phyloP scores from a whole-genome alignment of 805 yeast species.

The Ogataea pini region DNA sequence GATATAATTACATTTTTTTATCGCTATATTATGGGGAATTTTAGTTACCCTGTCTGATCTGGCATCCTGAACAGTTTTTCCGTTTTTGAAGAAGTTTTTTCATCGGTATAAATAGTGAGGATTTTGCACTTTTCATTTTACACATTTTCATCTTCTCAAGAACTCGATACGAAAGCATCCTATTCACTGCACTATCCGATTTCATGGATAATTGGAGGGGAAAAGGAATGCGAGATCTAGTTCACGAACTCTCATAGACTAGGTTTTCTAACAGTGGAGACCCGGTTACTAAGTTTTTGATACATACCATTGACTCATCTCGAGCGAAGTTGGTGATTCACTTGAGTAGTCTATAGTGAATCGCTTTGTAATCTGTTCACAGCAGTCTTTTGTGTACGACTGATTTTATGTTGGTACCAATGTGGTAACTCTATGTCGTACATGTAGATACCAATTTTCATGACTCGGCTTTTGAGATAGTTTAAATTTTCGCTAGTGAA shows the following conservation, averaged over 20 bases:
- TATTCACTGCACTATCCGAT: conserved; percentile 45
- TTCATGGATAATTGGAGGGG: conserved; percentile 45
- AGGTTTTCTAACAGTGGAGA: conserved; percentile 27
- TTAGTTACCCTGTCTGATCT: background rate
- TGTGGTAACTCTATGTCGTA: too few species aligned
- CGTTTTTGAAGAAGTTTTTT: background rate
- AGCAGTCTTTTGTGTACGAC: too few species aligned
- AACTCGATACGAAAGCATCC: conserved; percentile 43
- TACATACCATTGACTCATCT: conserved; percentile 4
- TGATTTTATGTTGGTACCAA: too few species aligned
- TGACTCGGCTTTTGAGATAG: too few species aligned
- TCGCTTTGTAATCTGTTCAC: too few species aligned
- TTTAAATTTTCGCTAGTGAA: too few species aligned
- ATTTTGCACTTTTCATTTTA: background rate
- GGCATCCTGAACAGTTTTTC: too few species aligned
- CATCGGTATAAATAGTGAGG: conserved; percentile 1
- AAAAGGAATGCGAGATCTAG: conserved; percentile 41
- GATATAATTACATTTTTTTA: background rate
- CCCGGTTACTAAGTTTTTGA: conserved; percentile 45
- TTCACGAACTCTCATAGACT: conserved; percentile 42
- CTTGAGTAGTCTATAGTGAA: too few species aligned
- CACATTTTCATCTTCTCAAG: conserved; percentile 23
- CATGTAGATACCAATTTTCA: too few species aligned
- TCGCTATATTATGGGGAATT: background rate
- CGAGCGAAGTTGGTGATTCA: background rate